A percentile compares a stretch with the other conserved stretches of the same genome.
These are phyloP conservation scores for Discostella stelligera DNA, from an alignment of 352 stramenopile species.

Conservation along the genomic window DNA sequence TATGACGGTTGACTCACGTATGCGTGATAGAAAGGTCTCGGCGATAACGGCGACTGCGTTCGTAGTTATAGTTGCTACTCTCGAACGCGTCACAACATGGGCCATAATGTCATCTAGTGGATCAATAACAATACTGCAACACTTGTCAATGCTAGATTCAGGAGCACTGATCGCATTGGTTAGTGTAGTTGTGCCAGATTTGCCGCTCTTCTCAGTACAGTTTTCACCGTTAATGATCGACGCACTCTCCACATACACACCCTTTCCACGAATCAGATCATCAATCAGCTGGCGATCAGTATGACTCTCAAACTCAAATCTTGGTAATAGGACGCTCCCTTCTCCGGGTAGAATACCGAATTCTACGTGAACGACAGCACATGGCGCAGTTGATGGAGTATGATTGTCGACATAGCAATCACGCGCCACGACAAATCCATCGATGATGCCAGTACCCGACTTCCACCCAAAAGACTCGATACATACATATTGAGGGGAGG, in stretches of 20 bases:
- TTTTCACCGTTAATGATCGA: constrained; percentile 28
- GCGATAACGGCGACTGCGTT: constrained; percentile 48
- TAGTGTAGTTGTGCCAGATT: neutral
- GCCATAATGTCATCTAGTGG: constrained; percentile 68
- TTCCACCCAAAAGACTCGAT: constrained; percentile 43
- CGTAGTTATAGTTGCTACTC: constrained; percentile 61
- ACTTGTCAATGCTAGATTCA: neutral
- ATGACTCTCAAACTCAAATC: constrained; percentile 69
- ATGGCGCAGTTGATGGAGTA: neutral
- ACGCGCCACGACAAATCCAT: constrained; percentile 38
- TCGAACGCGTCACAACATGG: constrained; percentile 57
- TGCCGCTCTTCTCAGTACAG: constrained; percentile 4
- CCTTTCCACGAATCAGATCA: constrained; percentile 47
- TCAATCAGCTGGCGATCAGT: constrained; percentile 56
- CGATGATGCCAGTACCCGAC: constrained; percentile 29
- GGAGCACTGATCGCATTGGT: neutral
- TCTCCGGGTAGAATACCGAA: constrained; percentile 48
- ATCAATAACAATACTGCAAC: constrained; percentile 57
- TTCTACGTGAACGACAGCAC: constrained; percentile 21
- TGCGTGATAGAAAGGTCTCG: constrained; percentile 28
- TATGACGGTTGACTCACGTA: constrained; percentile 7
- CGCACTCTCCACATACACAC: constrained; percentile 54
- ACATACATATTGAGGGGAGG: constrained; percentile 15
- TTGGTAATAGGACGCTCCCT: constrained; percentile 48
- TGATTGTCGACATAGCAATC: neutral